These are phyloP conservation scores for Pseudoturritis turrita DNA, from an alignment of 345 rosid genomes.

Conservation along the genomic window DNA sequence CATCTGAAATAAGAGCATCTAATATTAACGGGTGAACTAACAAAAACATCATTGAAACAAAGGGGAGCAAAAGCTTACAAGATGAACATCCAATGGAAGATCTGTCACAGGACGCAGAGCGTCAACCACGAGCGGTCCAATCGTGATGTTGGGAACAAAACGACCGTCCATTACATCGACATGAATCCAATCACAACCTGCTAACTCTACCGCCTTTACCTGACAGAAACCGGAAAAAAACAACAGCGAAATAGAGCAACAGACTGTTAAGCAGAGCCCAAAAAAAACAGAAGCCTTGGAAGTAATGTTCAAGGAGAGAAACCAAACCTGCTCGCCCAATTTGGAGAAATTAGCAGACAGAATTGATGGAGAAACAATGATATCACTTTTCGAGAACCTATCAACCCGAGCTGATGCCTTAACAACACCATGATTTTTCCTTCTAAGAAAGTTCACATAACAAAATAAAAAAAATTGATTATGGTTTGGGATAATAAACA, in stretches of 20 bases:
- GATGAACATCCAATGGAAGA: slow-evolving; percentile 93
- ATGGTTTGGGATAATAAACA: neutral
- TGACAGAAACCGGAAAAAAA: slow-evolving; percentile 1
- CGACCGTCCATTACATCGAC: slow-evolving; percentile 98
- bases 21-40: neutral
- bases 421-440: slow-evolving; percentile 47
- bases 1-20: slow-evolving; percentile 53
- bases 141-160: slow-evolving; percentile 94
- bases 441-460: slow-evolving; percentile 30
- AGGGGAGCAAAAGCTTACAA: slow-evolving; percentile 43
- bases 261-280: neutral
- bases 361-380: slow-evolving; percentile 87
- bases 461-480: neutral
- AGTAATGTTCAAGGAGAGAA: neutral
- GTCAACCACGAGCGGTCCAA: slow-evolving; percentile 89
- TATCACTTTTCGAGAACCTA: slow-evolving; percentile 80
- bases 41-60: neutral
- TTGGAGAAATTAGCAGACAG: slow-evolving; percentile 81
- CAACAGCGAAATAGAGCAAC: neutral
- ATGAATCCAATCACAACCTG: slow-evolving; percentile 97
- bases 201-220: slow-evolving; percentile 91
- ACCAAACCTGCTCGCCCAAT: slow-evolving; percentile 76
- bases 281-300: neutral
- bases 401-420: slow-evolving; percentile 81
- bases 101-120: slow-evolving; percentile 90